A percentile compares a stretch with the other conserved stretches of the same genome.
Evolutionary conservation across 2,329 filamentous ascomycete genomes (phyloP).

Genomic region (Botrytis galanthina): DNA sequence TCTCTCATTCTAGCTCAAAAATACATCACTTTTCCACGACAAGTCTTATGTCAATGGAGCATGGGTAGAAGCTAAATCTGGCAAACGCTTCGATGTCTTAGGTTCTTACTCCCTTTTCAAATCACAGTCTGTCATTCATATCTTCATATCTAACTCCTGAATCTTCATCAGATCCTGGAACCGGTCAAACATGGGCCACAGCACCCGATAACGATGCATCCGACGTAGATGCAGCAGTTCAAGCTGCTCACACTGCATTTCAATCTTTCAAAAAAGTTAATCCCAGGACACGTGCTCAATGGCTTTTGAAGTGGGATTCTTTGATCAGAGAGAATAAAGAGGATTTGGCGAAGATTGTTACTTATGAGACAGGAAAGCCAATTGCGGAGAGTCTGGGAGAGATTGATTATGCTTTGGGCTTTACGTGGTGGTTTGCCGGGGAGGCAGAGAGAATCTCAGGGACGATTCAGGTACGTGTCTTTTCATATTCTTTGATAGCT

Average conservation of each 20-base stretch:
- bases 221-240: conserved; percentile 60
- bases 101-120: conserved; percentile 39
- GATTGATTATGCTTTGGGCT: conserved; percentile 52
- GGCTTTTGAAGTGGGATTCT: conserved; percentile 62
- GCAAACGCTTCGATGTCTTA: conserved; percentile 55
- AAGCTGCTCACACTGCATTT: conserved; percentile 60
- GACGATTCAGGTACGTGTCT: conserved; percentile 43
- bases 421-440: conserved; percentile 56
- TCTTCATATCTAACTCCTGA: background rate
- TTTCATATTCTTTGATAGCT: background rate
- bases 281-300: conserved; percentile 59
- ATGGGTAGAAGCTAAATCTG: conserved; percentile 55
- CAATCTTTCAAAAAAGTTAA: conserved; percentile 57
- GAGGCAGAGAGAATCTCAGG: conserved; percentile 64
- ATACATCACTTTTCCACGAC: conserved; percentile 52
- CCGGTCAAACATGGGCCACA: conserved; percentile 43
- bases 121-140: background rate
- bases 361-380: conserved; percentile 57
- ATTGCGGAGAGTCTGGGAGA: conserved; percentile 51
- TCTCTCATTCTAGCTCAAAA: conserved; percentile 46
- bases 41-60: conserved; percentile 53
- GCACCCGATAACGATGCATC: conserved; percentile 47
- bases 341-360: conserved; percentile 61
- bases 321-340: conserved; percentile 61
- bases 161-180: conserved; percentile 45